A percentile compares a stretch with the other conserved stretches of the same genome.
phyloP scores from a whole-genome alignment of 169 alveolate species.

The Plasmodium cynomolgi region DNA sequence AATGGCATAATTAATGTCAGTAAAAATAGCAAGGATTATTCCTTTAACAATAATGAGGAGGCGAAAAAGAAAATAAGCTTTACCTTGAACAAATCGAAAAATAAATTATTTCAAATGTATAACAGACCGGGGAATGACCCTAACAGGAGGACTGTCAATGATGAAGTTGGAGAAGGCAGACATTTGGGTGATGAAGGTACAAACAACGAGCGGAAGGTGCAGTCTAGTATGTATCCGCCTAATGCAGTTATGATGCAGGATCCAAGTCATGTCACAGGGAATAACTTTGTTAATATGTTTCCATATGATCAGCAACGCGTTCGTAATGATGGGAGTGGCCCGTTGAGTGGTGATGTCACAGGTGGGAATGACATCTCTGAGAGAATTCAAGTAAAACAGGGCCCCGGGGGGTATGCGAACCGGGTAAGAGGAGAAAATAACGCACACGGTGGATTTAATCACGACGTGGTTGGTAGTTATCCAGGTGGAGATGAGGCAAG shows the following conservation, averaged over 20 bases:
- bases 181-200: slow-evolving; percentile 25
- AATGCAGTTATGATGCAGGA: not conserved
- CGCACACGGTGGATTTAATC: not conserved
- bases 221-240: not conserved
- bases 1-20: not conserved
- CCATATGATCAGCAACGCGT: not conserved
- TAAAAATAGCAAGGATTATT: not conserved
- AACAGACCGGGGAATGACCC: not conserved
- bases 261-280: not conserved
- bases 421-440: not conserved
- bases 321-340: not conserved
- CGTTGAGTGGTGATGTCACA: not conserved
- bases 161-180: slow-evolving; percentile 20
- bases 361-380: not conserved
- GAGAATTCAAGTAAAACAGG: not conserved
- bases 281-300: not conserved
- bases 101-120: slow-evolving; percentile 50
- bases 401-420: not conserved
- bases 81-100: slow-evolving; percentile 44
- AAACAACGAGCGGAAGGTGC: not conserved
- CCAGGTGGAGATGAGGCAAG: not conserved
- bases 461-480: not conserved
- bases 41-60: slow-evolving; percentile 24
- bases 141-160: slow-evolving; percentile 7
- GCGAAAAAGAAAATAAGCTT: slow-evolving; percentile 57